Evolutionary conservation across 2,329 filamentous ascomycete genomes (phyloP).

Genomic region (Colletotrichum higginsianum): DNA sequence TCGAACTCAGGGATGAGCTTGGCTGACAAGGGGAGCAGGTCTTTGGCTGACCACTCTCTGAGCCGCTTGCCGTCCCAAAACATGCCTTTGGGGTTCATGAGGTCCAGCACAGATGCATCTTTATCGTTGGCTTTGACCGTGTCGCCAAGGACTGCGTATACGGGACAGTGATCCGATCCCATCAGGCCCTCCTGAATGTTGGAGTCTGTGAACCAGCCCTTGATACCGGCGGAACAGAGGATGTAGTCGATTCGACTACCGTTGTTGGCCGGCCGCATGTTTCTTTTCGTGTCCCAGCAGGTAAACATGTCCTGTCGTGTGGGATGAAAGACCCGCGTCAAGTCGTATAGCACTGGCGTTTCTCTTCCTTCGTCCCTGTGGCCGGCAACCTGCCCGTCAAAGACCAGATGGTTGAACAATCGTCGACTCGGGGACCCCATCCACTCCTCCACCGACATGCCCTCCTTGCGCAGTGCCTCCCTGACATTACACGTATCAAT

Average conservation of each 20-base stretch:
- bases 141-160: slow-evolving; percentile 83
- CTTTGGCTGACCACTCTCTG: slow-evolving; percentile 76
- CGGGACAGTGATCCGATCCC: slow-evolving; percentile 97
- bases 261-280: slow-evolving; percentile 95
- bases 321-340: slow-evolving; percentile 86
- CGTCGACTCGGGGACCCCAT: slow-evolving; percentile 79
- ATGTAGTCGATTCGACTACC: slow-evolving; percentile 96
- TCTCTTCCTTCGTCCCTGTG: slow-evolving; percentile 79
- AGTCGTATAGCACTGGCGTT: slow-evolving; percentile 82
- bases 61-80: slow-evolving; percentile 78
- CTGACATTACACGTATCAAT: slow-evolving; percentile 83
- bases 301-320: slow-evolving; percentile 92
- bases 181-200: slow-evolving; percentile 95
- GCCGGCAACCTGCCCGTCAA: slow-evolving; percentile 78
- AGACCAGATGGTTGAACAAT: slow-evolving; percentile 88
- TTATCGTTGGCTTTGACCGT: slow-evolving; percentile 66
- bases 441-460: slow-evolving; percentile 79
- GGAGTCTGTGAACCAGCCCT: slow-evolving; percentile 82
- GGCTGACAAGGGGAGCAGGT: slow-evolving; percentile 82
- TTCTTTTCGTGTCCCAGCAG: slow-evolving; percentile 95
- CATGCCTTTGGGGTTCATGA: slow-evolving; percentile 83
- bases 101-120: slow-evolving; percentile 73
- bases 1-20: slow-evolving; percentile 91
- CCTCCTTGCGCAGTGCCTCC: slow-evolving; percentile 80
- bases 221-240: slow-evolving; percentile 84